Percentiles rank a stretch among this genome's conserved stretches.
Evolutionary conservation across 495 filamentous ascomycete species (phyloP).

Genomic region (Trypethelium eluteriae): DNA sequence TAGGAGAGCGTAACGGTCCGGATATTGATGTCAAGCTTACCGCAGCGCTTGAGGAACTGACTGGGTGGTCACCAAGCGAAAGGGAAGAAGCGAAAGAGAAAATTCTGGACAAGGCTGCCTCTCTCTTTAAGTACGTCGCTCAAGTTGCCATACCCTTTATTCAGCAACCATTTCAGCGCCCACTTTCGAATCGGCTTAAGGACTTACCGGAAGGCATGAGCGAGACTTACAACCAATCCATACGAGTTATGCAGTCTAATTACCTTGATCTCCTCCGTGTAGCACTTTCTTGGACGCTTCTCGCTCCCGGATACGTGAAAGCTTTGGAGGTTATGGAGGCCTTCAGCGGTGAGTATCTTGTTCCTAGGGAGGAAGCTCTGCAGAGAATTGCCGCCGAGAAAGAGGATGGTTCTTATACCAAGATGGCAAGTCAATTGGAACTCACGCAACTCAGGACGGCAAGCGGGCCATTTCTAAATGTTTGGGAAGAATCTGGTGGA

Average conservation of each 20-base stretch:
- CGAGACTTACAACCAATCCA: constrained; percentile 12
- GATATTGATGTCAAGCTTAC: background rate
- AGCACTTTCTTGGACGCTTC: constrained; percentile 8
- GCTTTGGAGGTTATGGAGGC: constrained; percentile 8
- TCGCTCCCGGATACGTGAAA: constrained; percentile 1
- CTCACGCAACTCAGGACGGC: constrained; percentile 2
- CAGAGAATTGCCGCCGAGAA: background rate
- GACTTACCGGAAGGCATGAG: constrained; percentile 11
- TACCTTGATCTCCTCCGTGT: constrained; percentile 14
- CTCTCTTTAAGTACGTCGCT: constrained; percentile 13
- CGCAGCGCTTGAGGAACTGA: background rate
- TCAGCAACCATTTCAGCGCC: constrained; percentile 13
- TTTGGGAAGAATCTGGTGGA: background rate
- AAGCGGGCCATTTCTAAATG: constrained; percentile 10
- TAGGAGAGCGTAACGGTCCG: background rate
- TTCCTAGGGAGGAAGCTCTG: background rate
- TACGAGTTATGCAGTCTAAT: constrained; percentile 14
- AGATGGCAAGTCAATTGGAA: constrained; percentile 2
- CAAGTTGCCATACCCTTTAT: constrained; percentile 14
- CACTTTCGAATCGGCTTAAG: constrained; percentile 12
- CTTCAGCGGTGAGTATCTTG: background rate
- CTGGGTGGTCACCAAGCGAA: constrained; percentile 2
- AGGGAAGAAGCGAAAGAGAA: constrained; percentile 11
- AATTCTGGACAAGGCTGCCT: constrained; percentile 12
- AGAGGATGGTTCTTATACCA: constrained; percentile 3